Evolutionary conservation across 2,329 filamentous ascomycete species (phyloP), one percentile per base, ranked within the genome.

Genomic region (Penicillium sp.): DNA sequence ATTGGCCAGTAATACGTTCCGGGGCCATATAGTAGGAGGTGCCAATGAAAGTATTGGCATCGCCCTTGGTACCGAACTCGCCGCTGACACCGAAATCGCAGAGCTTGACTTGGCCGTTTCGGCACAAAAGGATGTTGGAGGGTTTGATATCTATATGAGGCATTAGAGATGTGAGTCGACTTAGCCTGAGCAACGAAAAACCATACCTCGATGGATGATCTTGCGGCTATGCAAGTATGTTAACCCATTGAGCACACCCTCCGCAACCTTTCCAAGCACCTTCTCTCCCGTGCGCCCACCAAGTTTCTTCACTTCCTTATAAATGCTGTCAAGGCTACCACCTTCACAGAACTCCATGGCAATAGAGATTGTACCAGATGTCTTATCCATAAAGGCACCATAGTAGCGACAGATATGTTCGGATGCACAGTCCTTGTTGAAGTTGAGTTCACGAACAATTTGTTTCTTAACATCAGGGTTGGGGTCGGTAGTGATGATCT

Each of bases 21-120:
- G 94, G 94, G 4, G 94, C 94, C 94, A 99, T 99, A 80, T 99
- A 99, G 73, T 97, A 99, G 58, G 90, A 96, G 12, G 94, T 99
- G 60, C 94, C 94, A 70, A 99, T 99, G 70, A 99, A 99, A 0
- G 94, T 99, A 73, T 97, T 97, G 62, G 94, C 94, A 72, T 97
- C 94, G 51, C 94, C 94, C 75, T 99, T 97, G 48, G 94, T 99
- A 62, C 94, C 95, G 70, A 97, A 97, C 74, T 97, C 94, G 63
- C 94, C 94, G 56, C 90, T 96, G 46, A 99, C 94, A 66, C 94
- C 94, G 72, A 99, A 99, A 77, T 99, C 94, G 77, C 94, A 99
- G 15, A 99, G 85, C 77, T 99, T 99, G 62, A 99, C 93, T 66
- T 96, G 89, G 31, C 94, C 94, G 63, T 90, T 87, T 58, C 93